Conservation (phyloP, 2,329 filamentous ascomycete species). For the Dactylonectria macrodidyma region DNA sequence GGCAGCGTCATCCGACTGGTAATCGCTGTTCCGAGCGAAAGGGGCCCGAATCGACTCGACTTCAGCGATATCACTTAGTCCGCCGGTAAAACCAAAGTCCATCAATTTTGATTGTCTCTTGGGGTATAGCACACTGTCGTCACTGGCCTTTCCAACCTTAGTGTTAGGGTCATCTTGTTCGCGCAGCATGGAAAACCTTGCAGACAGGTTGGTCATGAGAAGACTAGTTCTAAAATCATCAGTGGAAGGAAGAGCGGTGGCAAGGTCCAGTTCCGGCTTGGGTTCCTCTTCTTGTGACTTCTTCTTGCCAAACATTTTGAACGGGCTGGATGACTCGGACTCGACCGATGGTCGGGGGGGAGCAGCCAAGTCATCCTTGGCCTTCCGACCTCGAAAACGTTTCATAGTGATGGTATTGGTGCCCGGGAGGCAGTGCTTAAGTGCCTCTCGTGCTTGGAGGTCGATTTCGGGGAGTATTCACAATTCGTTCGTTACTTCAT, state of each 20-base stretch:
- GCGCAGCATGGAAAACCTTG: slow-evolving; percentile 95
- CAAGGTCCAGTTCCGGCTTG: slow-evolving; percentile 80
- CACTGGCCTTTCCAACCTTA: slow-evolving; percentile 92
- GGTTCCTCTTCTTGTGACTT: slow-evolving; percentile 69
- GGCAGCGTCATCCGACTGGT: slow-evolving; percentile 80
- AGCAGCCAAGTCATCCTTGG: slow-evolving; percentile 67
- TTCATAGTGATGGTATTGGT: slow-evolving; percentile 70
- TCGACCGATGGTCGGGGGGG: slow-evolving; percentile 67
- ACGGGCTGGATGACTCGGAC: slow-evolving; percentile 66
- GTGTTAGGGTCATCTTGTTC: slow-evolving; percentile 95
- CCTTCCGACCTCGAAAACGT: slow-evolving; percentile 81
- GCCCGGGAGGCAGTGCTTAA: not conserved
- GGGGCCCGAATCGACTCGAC: slow-evolving; percentile 83
- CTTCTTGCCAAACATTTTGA: slow-evolving; percentile 70
- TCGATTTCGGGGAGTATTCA: slow-evolving; percentile 19
- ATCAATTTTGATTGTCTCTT: slow-evolving; percentile 84
- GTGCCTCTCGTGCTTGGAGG: not conserved
- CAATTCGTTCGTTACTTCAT: slow-evolving; percentile 41
- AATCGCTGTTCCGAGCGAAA: slow-evolving; percentile 75
- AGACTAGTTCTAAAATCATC: slow-evolving; percentile 97
- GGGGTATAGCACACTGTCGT: slow-evolving; percentile 91
- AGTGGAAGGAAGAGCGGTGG: slow-evolving; percentile 80
- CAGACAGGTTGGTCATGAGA: slow-evolving; percentile 94
- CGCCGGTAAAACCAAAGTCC: slow-evolving; percentile 75
- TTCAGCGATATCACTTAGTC: slow-evolving; percentile 89